phyloP scores from a whole-genome alignment of 2,329 filamentous ascomycete species.

The Trichoderma semiorbis region DNA sequence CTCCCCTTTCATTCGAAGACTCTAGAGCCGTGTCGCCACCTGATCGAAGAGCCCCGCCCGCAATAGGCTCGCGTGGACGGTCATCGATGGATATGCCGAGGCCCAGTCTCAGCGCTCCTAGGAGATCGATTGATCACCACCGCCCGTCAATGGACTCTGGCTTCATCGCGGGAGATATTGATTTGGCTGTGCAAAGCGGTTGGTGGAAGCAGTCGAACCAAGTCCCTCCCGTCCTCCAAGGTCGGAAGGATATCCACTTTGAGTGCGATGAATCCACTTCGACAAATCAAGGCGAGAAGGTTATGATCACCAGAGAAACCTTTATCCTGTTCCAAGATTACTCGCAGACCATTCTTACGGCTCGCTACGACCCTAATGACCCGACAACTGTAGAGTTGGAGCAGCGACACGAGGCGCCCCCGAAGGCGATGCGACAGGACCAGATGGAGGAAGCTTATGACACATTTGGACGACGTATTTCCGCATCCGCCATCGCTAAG shows the following conservation, averaged over 20 bases:
- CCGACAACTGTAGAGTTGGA: slow-evolving; percentile 70
- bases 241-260: slow-evolving; percentile 75
- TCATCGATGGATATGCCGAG: slow-evolving; percentile 37
- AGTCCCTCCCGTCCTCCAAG: slow-evolving; percentile 77
- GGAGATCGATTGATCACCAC: slow-evolving; percentile 69
- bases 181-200: slow-evolving; percentile 66
- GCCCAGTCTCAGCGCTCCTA: slow-evolving; percentile 32
- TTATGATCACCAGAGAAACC: slow-evolving; percentile 71
- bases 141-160: slow-evolving; percentile 75
- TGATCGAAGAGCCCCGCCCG: slow-evolving; percentile 45
- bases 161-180: slow-evolving; percentile 83
- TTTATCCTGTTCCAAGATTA: slow-evolving; percentile 94
- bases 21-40: slow-evolving; percentile 43
- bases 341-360: slow-evolving; percentile 85
- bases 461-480: slow-evolving; percentile 74
- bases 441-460: slow-evolving; percentile 86
- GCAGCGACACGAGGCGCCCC: slow-evolving; percentile 83
- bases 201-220: slow-evolving; percentile 87
- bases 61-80: slow-evolving; percentile 28
- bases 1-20: slow-evolving; percentile 44
- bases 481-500: slow-evolving; percentile 64
- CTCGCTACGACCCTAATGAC: slow-evolving; percentile 72
- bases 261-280: slow-evolving; percentile 77
- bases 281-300: slow-evolving; percentile 65
- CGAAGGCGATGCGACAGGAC: slow-evolving; percentile 79